A percentile compares a stretch with the other conserved stretches of the same genome.
These are phyloP conservation scores for Plasmodium gonderi DNA, from an alignment of 169 alveolate species.

Conservation along the genomic window DNA sequence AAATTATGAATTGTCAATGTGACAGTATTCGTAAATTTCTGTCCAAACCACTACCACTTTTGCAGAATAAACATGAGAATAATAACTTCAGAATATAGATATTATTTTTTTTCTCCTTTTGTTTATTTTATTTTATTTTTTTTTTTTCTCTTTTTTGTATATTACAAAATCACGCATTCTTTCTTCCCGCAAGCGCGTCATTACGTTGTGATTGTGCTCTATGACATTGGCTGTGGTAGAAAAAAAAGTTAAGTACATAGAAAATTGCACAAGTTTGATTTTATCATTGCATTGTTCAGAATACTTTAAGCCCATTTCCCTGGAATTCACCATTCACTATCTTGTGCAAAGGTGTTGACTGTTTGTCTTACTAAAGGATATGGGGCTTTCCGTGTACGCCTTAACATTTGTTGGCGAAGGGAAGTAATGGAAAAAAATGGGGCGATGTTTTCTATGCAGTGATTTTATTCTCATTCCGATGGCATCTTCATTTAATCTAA, in stretches of 20 bases:
- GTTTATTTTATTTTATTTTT: neutral
- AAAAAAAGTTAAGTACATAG: neutral
- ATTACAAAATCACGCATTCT: conserved; percentile 40
- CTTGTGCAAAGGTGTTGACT: neutral
- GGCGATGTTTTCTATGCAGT: conserved; percentile 72
- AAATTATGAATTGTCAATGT: neutral
- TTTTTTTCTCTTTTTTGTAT: conserved; percentile 3
- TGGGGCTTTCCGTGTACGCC: conserved; percentile 73
- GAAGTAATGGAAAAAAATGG: conserved; percentile 58
- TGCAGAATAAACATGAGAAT: neutral
- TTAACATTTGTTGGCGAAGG: conserved; percentile 68
- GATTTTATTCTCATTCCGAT: conserved; percentile 68
- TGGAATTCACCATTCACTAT: neutral
- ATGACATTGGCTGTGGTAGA: conserved; percentile 26
- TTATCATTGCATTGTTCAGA: neutral
- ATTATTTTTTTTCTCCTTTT: neutral
- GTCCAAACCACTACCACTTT: neutral
- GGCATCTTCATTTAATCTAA: conserved; percentile 48
- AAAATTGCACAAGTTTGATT: neutral
- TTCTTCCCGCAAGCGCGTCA: conserved; percentile 26
- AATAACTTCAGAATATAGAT: neutral
- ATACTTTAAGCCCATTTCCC: neutral
- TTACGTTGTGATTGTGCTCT: conserved; percentile 59
- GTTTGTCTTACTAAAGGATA: conserved; percentile 47
- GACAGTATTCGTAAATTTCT: neutral